Percentiles rank a stretch among this genome's conserved stretches.
These are phyloP conservation scores for Talaromyces funiculosus DNA, from an alignment of 2,329 filamentous ascomycete species.

Conservation along the genomic window DNA sequence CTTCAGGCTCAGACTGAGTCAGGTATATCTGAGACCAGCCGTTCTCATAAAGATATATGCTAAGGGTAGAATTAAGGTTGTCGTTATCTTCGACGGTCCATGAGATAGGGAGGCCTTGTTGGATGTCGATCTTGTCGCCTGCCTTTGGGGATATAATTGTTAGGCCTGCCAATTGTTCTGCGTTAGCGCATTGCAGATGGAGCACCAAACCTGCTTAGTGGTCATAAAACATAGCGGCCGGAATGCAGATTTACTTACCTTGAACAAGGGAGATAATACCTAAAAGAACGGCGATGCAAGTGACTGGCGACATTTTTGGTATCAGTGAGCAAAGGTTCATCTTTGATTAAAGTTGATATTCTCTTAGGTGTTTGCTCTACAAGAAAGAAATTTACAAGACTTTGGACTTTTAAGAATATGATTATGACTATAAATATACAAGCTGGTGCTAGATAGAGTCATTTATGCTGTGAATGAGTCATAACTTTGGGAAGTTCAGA, in stretches of 20 bases:
- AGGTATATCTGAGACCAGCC: background rate
- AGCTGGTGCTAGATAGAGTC: background rate
- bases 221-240: background rate
- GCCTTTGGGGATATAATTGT: background rate
- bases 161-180: background rate
- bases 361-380: too few relatives aligned
- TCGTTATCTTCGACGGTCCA: constrained; percentile 9
- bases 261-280: background rate
- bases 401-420: background rate
- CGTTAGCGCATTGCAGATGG: background rate
- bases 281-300: background rate
- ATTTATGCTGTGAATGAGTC: background rate
- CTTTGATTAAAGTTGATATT: background rate
- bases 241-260: background rate
- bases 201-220: background rate
- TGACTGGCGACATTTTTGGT: background rate
- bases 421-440: background rate
- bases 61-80: background rate
- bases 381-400: background rate
- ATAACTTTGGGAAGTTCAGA: background rate
- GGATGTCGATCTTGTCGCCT: constrained; percentile 9
- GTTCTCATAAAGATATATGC: background rate
- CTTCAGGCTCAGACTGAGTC: background rate
- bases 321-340: background rate
- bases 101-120: constrained; percentile 5